Evolutionary conservation across 2,329 filamentous ascomycete species (phyloP), one percentile per base, ranked within the genome.

Genomic region (Alternaria sp.): DNA sequence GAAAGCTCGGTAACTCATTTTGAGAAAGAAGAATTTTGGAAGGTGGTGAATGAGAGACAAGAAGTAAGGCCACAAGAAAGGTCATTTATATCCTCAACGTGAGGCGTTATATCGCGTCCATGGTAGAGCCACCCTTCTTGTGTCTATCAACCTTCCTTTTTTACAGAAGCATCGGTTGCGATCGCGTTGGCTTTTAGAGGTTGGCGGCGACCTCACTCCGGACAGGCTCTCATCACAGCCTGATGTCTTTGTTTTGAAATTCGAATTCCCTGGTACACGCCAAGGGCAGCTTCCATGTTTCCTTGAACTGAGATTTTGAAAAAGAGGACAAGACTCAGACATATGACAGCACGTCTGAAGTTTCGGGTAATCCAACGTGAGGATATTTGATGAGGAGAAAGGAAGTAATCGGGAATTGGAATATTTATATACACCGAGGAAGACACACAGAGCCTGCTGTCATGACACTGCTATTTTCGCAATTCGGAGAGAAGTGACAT

Each of bases 191-290:
- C 9, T 40, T 40, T 40, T 40, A 9, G 15, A 40, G 0, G 11
- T 40, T 10, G n/a, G 0, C 15, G 3, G 0, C 9, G 15, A 17
- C 1, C 8, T 17, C 4, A n/a, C 8, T 10, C 3, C 15, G 1
- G 8, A 1, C 15, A n/a, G 32, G 0, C 15, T 10, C 32, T 1
- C 15, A 36, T 21, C 3, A 21, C 21, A 21, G 3, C 21, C 21
- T 21, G 21, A 21, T 21, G 21, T 21, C 21, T 21, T 21, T 21
- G 21, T 21, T 32, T 32, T 0, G 32, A n/a, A n/a, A 0, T 36
- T 36, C 2, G 0, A 3, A 2, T n/a, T 3, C 1, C 3, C 7
- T 36, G 32, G 8, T 36, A 40, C 1, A 1, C 1, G 4, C 32
- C 1, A 40, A 40, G 9, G 36, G 15, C 36, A 40, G 36, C 36